These are phyloP conservation scores for Nakazawaea wickerhamii DNA, from an alignment of 805 yeast species.

Conservation along the genomic window DNA sequence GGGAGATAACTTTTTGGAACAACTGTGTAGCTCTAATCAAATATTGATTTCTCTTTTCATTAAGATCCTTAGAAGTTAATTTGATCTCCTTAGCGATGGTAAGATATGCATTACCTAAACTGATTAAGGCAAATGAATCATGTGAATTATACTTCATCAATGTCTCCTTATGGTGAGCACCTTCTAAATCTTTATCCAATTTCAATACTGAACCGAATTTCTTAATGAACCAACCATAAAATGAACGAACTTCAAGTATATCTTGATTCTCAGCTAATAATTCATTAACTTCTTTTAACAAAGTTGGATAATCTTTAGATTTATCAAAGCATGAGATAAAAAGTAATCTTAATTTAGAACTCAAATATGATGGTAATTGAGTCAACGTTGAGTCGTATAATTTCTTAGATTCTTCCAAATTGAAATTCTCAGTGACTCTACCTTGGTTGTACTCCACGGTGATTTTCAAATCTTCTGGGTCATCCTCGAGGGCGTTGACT, in stretches of 20 bases:
- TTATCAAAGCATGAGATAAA: constrained; percentile 52
- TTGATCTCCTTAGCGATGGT: constrained; percentile 75
- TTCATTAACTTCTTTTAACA: constrained; percentile 48
- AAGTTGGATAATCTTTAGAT: constrained; percentile 32
- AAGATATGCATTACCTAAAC: constrained; percentile 85
- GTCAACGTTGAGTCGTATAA: constrained; percentile 54
- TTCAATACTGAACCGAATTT: constrained; percentile 49
- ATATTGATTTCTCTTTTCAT: constrained; percentile 59
- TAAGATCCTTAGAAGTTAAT: constrained; percentile 42
- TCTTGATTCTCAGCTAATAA: constrained; percentile 51
- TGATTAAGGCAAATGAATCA: constrained; percentile 83
- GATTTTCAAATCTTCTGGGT: constrained; percentile 26
- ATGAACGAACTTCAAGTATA: constrained; percentile 79
- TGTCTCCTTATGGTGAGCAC: constrained; percentile 79
- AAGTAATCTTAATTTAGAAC: constrained; percentile 69
- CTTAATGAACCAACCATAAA: constrained; percentile 84
- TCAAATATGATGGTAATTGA: constrained; percentile 61
- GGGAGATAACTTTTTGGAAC: constrained; percentile 77
- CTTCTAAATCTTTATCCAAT: constrained; percentile 51
- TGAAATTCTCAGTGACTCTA: constrained; percentile 44
- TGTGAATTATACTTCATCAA: constrained; percentile 78
- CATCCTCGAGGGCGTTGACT: constrained; percentile 2
- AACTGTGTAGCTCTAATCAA: constrained; percentile 89
- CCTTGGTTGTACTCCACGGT: constrained; percentile 72
- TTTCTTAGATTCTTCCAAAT: constrained; percentile 24